Evolutionary conservation across 768 basidiomycete species (phyloP), one percentile per base, ranked within the genome.

Genomic region (Amanita inopinata): DNA sequence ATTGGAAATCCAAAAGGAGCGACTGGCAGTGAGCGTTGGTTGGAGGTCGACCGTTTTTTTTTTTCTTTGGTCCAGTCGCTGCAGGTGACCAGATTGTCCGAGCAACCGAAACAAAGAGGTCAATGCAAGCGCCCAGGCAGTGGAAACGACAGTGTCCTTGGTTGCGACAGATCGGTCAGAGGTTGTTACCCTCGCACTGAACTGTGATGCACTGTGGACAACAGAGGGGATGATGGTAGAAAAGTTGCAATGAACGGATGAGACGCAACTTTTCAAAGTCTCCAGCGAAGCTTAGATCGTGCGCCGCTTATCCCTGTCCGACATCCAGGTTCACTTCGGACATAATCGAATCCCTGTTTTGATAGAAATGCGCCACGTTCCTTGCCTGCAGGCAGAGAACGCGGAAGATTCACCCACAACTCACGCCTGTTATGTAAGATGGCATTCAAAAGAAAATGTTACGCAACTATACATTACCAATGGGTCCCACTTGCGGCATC

Each of bases 331-430:
- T 62, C 64, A 64, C 54, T 54, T 56, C 59, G 61, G 60, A 51
- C 57, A 67, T 66, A 69, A 66, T 63, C 62, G 56, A 54, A 63
- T 64, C 61, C 61, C 65, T 65, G 56, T 69, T 80, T 74, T 71
- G 73, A 77, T 76, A 65, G 61, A 60, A 65, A 60, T 62, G 61
- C 73, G 64, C 63, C 72, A 83, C 80, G 80, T 80, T 80, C 69
- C 66, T 62, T 78, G 80, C 80, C 80, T 82, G 77, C 78, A 81
- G 79, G 80, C 78, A 73, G 56, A 53, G 49, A 54, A 58, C 61
- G 50, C 61, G 57, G 67, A 65, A 57, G 56, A 59, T 60, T 58
- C 61, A 48, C 54, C 48, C 56, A 47, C 57, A 61, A 49, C 58
- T 62, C 62, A 55, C 55, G 62, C 55, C 53, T 56, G 59, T 74